These are phyloP conservation scores for Penicillium silybi DNA, from an alignment of 495 filamentous ascomycete genomes.

Conservation along the genomic window DNA sequence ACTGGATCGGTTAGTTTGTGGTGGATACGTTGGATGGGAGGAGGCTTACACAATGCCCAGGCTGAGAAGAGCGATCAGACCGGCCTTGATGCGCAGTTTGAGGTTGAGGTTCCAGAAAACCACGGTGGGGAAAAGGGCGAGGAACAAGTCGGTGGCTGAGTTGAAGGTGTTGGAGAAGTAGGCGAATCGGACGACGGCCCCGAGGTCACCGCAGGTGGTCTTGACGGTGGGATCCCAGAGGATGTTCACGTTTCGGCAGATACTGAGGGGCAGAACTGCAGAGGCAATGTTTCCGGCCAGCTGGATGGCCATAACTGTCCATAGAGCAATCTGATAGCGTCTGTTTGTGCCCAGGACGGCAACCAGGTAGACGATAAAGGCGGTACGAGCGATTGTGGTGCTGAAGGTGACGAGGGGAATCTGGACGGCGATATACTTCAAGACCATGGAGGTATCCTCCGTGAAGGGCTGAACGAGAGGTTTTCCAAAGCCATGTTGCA, in stretches of 20 bases:
- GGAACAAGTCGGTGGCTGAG: slow-evolving; percentile 37
- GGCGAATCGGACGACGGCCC: slow-evolving; percentile 26
- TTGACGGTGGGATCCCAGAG: slow-evolving; percentile 26
- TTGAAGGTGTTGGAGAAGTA: slow-evolving; percentile 41
- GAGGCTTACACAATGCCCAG: slow-evolving; percentile 35
- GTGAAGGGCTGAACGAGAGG: slow-evolving; percentile 13
- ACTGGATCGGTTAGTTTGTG: slow-evolving; percentile 11
- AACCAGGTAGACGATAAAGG: slow-evolving; percentile 34
- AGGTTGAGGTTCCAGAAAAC: slow-evolving; percentile 45
- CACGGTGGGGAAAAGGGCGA: slow-evolving; percentile 39
- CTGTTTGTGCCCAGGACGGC: slow-evolving; percentile 28
- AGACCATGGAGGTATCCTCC: slow-evolving; percentile 13
- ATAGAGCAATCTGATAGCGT: slow-evolving; percentile 23
- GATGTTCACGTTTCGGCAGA: slow-evolving; percentile 23
- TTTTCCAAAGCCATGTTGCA: slow-evolving; percentile 29
- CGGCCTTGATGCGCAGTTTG: slow-evolving; percentile 34
- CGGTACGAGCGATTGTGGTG: slow-evolving; percentile 29
- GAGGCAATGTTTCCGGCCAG: slow-evolving; percentile 28
- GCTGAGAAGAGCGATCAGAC: slow-evolving; percentile 37
- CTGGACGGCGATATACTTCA: slow-evolving; percentile 32
- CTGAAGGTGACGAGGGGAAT: slow-evolving; percentile 32
- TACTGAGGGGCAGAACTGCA: slow-evolving; percentile 27
- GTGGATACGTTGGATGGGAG: not conserved
- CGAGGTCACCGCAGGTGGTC: slow-evolving; percentile 23
- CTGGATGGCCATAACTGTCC: slow-evolving; percentile 24